Evolutionary conservation across 805 yeast genomes (phyloP).

Genomic region (Jamesozyma lodderae): DNA sequence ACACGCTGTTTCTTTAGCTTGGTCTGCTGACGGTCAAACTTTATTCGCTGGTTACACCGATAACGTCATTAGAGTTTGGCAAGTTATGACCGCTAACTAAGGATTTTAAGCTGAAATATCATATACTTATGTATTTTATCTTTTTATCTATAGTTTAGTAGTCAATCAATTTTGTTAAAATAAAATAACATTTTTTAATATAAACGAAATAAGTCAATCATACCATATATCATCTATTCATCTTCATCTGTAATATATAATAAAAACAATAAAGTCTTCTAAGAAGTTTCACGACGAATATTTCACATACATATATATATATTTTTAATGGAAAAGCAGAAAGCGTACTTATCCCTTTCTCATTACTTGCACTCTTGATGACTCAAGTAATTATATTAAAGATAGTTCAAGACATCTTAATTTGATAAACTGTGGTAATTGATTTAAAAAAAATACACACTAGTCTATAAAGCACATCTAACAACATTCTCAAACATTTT

Average conservation of each 20-base stretch:
- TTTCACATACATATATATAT: no score
- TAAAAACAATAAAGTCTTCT: neutral
- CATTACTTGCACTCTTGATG: no score
- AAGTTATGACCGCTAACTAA: conserved; percentile 77
- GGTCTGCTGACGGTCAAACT: conserved; percentile 99
- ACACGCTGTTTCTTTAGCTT: conserved; percentile 94
- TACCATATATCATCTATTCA: neutral
- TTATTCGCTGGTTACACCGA: conserved; percentile 99
- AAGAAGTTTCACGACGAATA: no score
- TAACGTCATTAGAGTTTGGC: conserved; percentile 99
- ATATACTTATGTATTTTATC: conserved; percentile 2
- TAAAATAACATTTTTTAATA: conserved; percentile 1
- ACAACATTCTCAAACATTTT: no score
- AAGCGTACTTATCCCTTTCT: no score
- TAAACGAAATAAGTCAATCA: neutral
- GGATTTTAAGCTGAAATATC: conserved; percentile 3
- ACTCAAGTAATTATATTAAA: no score
- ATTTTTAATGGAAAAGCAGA: no score
- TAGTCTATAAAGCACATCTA: no score
- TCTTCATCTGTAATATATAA: conserved; percentile 1
- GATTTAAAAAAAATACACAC: no score
- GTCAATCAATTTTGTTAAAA: conserved; percentile 6
- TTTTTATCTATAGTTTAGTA: conserved; percentile 3
- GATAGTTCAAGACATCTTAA: no score
- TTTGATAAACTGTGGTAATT: no score